Conservation (phyloP, 2,329 filamentous ascomycete genomes). For the Fonsecaea monophora region DNA sequence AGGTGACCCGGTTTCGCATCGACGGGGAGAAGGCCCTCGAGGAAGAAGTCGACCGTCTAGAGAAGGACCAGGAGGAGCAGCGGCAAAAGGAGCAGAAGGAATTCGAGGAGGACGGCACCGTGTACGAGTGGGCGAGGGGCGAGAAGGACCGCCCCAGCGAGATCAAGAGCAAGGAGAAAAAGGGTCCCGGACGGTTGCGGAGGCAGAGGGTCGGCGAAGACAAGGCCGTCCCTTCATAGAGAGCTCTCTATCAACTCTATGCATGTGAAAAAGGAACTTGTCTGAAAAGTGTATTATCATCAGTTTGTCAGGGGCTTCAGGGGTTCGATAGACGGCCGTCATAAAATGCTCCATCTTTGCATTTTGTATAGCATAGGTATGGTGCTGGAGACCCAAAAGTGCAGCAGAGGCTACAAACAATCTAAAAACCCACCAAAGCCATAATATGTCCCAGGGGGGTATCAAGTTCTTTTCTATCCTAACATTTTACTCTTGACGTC, state of each 20-base stretch:
- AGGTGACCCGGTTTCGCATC: slow-evolving; percentile 78
- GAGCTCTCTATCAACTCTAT: neutral
- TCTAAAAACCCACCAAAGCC: neutral
- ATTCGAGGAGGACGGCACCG: slow-evolving; percentile 38
- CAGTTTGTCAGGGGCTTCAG: neutral
- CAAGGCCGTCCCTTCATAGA: slow-evolving; percentile 22
- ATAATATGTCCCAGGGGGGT: neutral
- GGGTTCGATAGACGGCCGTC: neutral
- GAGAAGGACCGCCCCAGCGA: slow-evolving; percentile 39
- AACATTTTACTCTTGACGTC: neutral
- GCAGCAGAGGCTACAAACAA: neutral
- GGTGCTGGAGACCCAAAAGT: neutral
- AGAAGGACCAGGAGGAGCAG: slow-evolving; percentile 62
- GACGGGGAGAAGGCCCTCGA: slow-evolving; percentile 73
- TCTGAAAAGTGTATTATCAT: slow-evolving; percentile 12
- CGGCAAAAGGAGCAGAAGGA: slow-evolving; percentile 46
- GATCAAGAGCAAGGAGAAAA: slow-evolving; percentile 38
- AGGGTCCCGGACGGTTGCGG: slow-evolving; percentile 35
- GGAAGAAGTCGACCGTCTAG: slow-evolving; percentile 58
- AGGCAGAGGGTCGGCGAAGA: slow-evolving; percentile 35
- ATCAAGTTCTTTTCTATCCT: slow-evolving; percentile 4
- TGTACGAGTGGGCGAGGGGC: slow-evolving; percentile 39
- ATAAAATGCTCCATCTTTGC: neutral
- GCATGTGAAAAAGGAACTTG: neutral
- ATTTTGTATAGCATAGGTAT: neutral